phyloP scores from a whole-genome alignment of 306 rosid species.

The Sindora glabra region DNA sequence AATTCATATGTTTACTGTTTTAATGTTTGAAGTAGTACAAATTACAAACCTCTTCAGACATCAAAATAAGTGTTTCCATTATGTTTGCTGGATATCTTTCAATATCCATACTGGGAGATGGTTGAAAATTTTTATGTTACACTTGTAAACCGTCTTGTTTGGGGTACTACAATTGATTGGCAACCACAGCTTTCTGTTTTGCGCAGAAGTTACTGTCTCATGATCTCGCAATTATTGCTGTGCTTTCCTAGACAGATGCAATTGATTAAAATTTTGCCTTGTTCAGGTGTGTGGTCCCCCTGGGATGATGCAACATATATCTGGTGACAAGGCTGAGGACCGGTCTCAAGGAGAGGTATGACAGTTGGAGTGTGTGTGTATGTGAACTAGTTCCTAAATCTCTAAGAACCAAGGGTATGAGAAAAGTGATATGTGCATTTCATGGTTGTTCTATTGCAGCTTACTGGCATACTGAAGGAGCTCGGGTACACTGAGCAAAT shows the following conservation, averaged over 20 bases:
- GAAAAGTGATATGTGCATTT: background rate
- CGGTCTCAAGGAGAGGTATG: slow-evolving; percentile 92
- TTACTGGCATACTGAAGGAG: slow-evolving; percentile 79
- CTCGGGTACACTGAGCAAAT: slow-evolving; percentile 84
- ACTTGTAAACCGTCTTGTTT: too few species aligned
- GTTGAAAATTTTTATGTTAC: slow-evolving; percentile 3
- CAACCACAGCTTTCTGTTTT: background rate
- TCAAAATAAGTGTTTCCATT: background rate
- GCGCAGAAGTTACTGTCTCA: background rate
- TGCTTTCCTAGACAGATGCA: too few species aligned
- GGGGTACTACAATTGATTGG: too few species aligned
- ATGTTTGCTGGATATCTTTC: background rate
- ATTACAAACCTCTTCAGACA: slow-evolving; percentile 6
- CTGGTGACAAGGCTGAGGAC: slow-evolving; percentile 90
- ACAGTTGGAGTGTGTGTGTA: background rate
- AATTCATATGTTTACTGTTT: too few species aligned
- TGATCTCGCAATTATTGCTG: background rate
- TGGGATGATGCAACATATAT: slow-evolving; percentile 81
- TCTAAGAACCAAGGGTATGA: too few species aligned
- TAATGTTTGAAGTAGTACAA: too few species aligned
- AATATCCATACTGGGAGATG: background rate
- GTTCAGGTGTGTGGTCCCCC: slow-evolving; percentile 97
- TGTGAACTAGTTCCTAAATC: slow-evolving; percentile 1
- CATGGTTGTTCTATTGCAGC: slow-evolving; percentile 41
- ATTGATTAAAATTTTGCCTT: background rate